These are phyloP conservation scores for Aurantiochytrium sp. DNA, from an alignment of 108 stramenopile genomes.

Conservation along the genomic window DNA sequence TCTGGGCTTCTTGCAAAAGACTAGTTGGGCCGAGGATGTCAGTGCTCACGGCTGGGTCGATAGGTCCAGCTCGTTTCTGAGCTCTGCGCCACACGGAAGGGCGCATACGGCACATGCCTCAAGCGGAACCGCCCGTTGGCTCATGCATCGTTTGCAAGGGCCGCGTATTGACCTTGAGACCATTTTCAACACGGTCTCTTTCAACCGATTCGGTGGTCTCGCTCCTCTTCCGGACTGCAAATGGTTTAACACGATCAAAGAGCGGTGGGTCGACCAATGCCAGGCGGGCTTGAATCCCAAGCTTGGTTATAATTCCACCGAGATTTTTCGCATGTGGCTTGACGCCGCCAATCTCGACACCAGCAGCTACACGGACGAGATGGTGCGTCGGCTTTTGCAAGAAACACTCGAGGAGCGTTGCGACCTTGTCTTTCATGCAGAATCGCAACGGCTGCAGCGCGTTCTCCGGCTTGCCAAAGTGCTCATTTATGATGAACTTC, in stretches of 20 bases:
- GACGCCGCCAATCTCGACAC: neutral
- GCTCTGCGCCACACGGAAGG: too few relatives aligned
- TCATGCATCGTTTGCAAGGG: too few relatives aligned
- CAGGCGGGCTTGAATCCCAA: neutral
- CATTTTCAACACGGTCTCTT: neutral
- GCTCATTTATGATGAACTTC: neutral
- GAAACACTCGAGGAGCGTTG: neutral
- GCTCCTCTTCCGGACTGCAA: neutral
- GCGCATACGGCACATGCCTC: too few relatives aligned
- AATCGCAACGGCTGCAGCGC: neutral
- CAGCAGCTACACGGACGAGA: neutral
- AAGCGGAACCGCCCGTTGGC: too few relatives aligned
- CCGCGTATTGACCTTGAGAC: neutral
- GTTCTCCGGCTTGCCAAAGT: neutral
- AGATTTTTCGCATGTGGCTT: neutral
- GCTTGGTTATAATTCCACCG: neutral
- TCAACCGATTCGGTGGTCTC: neutral
- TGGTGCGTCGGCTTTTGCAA: neutral
- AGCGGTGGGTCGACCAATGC: neutral
- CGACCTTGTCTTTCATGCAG: neutral
- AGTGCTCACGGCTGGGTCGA: too few relatives aligned
- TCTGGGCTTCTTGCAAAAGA: too few relatives aligned
- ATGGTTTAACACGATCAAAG: neutral
- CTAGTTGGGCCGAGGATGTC: too few relatives aligned
- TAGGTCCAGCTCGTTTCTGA: too few relatives aligned